Conservation (phyloP, 2,329 filamentous ascomycete genomes). For the Penicillium psychrosexuale region DNA sequence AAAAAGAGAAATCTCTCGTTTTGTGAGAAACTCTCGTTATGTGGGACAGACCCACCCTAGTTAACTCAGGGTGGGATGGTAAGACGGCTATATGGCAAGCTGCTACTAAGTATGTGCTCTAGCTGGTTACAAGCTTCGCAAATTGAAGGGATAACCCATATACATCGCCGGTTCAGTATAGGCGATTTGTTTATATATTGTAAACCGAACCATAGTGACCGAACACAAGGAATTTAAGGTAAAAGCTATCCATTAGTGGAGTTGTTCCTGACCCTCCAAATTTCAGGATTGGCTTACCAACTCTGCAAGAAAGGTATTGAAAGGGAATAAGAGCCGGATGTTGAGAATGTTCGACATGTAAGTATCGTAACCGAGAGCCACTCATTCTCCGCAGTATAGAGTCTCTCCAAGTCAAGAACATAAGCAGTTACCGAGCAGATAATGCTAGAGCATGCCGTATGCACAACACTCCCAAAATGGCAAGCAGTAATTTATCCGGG, state of each 20-base stretch:
- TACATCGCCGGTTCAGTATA: too few species aligned
- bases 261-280: not conserved
- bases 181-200: too few species aligned
- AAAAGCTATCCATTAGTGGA: too few species aligned
- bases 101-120: not conserved
- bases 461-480: not conserved
- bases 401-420: not conserved
- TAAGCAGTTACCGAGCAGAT: not conserved
- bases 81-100: not conserved
- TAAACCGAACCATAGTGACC: too few species aligned
- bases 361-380: not conserved
- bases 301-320: not conserved
- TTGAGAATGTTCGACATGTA: not conserved
- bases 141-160: too few species aligned
- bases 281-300: not conserved
- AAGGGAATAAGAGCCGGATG: not conserved
- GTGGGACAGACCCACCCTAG: too few species aligned
- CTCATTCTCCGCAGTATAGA: not conserved
- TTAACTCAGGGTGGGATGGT: too few species aligned
- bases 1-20: too few species aligned
- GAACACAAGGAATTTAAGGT: too few species aligned
- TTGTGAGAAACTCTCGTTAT: too few species aligned
- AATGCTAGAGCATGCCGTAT: not conserved
- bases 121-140: too few species aligned
- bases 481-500: conserved; percentile 4